A percentile compares a stretch with the other conserved stretches of the same genome.
Conservation (phyloP, 2,329 filamentous ascomycete genomes). For the Aureobasidium sp. region DNA sequence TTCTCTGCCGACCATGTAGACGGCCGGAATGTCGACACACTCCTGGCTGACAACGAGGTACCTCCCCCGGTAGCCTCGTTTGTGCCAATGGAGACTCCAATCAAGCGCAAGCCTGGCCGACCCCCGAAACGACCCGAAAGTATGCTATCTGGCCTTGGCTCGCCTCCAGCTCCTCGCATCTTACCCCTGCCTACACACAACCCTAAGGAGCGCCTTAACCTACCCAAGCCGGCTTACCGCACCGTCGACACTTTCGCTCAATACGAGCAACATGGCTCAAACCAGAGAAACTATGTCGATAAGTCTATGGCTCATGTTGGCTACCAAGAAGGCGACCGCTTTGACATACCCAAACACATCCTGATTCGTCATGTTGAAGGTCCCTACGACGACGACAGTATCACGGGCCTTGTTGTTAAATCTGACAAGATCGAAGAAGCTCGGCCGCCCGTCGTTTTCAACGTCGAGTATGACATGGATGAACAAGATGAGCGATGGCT, state of each 20-base stretch:
- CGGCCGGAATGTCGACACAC: conserved; percentile 42
- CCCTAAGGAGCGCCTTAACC: conserved; percentile 69
- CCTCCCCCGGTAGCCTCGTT: conserved; percentile 15
- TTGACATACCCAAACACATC: conserved; percentile 66
- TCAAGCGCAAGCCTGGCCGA: conserved; percentile 55
- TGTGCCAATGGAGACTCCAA: conserved; percentile 31
- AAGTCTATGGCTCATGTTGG: conserved; percentile 93
- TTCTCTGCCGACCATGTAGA: conserved; percentile 82
- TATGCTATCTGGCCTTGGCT: conserved; percentile 54
- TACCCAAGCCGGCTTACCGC: conserved; percentile 69
- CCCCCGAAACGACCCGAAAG: conserved; percentile 57
- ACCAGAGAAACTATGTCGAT: conserved; percentile 78
- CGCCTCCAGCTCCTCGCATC: conserved; percentile 56
- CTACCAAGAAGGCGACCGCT: conserved; percentile 91
- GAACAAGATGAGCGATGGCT: conserved; percentile 98
- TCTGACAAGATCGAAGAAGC: conserved; percentile 49
- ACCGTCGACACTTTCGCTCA: conserved; percentile 71
- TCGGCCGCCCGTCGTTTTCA: conserved; percentile 53
- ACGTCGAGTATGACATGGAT: conserved; percentile 99
- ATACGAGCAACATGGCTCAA: conserved; percentile 78
- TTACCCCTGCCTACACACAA: conserved; percentile 74
- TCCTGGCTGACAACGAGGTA: not conserved
- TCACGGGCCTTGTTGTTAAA: conserved; percentile 44
- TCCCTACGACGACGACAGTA: conserved; percentile 56
- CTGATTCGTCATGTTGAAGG: conserved; percentile 59